These are phyloP conservation scores for Calonectria honghensis DNA, from an alignment of 2,329 filamentous ascomycete species.

Conservation along the genomic window DNA sequence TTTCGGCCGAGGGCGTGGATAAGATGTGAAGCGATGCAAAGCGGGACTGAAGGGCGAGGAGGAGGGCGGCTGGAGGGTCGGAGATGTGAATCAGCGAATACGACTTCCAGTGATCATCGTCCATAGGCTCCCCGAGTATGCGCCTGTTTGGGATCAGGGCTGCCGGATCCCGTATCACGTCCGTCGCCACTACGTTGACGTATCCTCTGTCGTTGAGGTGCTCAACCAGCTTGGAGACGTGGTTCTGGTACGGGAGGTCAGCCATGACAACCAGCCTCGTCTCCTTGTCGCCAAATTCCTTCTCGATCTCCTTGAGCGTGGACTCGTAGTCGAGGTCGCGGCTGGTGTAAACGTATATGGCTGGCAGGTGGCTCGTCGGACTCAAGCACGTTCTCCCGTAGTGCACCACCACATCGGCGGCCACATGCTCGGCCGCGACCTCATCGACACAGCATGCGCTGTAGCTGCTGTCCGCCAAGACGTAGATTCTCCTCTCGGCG, in stretches of 20 bases:
- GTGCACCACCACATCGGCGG: constrained; percentile 93
- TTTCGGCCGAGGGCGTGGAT: constrained; percentile 75
- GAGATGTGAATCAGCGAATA: constrained; percentile 91
- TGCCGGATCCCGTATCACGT: constrained; percentile 85
- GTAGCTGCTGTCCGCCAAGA: constrained; percentile 96
- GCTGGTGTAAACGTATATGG: constrained; percentile 92
- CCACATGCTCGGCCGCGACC: constrained; percentile 93
- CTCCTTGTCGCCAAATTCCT: constrained; percentile 79
- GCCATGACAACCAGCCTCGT: constrained; percentile 87
- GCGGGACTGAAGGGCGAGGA: constrained; percentile 90
- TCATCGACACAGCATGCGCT: constrained; percentile 98
- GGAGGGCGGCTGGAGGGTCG: constrained; percentile 85
- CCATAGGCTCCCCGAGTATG: constrained; percentile 67
- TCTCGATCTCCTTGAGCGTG: constrained; percentile 76
- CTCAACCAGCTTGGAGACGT: constrained; percentile 77
- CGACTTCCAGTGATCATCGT: constrained; percentile 71
- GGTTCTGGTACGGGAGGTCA: constrained; percentile 89
- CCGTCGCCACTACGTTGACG: constrained; percentile 79
- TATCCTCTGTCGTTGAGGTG: constrained; percentile 80
- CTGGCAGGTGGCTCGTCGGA: constrained; percentile 89
- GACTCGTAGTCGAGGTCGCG: constrained; percentile 79
- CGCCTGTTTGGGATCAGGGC: constrained; percentile 90
- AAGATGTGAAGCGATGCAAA: constrained; percentile 87
- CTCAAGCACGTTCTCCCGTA: constrained; percentile 95
- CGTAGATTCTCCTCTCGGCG: constrained; percentile 76